Conservation (phyloP, 352 stramenopile genomes). For the Globisporangium megalacanthum region DNA sequence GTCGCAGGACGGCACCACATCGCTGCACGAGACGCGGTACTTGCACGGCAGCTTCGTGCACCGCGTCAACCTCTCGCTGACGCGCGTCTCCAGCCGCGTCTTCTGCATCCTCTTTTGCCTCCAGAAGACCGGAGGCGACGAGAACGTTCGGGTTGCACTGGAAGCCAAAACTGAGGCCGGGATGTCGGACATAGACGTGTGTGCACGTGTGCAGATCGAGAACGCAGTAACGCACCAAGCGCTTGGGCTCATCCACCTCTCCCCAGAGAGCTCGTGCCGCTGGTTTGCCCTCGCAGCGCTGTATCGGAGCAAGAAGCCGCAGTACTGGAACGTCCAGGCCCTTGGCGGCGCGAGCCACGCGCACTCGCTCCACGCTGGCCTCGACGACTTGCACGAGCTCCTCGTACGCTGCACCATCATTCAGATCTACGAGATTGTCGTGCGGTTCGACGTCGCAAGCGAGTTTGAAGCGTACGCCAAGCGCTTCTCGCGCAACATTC, state of each 20-base stretch:
- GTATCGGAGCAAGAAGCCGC: constrained; percentile 46
- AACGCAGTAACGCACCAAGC: constrained; percentile 41
- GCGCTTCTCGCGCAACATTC: constrained; percentile 51
- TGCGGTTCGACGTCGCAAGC: constrained; percentile 22
- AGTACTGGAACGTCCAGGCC: constrained; percentile 44
- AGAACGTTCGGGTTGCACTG: background rate
- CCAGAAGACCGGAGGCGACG: constrained; percentile 17
- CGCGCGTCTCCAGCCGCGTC: constrained; percentile 28
- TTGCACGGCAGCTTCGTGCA: constrained; percentile 45
- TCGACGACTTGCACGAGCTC: constrained; percentile 48
- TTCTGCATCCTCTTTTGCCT: constrained; percentile 53
- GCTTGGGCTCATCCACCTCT: constrained; percentile 41
- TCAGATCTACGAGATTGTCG: constrained; percentile 49
- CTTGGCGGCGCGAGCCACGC: constrained; percentile 33
- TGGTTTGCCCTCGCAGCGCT: constrained; percentile 49
- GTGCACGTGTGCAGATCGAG: constrained; percentile 37
- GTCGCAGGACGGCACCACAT: constrained; percentile 22
- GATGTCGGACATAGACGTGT: background rate
- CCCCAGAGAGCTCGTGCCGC: constrained; percentile 20
- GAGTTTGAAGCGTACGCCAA: constrained; percentile 39
- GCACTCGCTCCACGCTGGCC: constrained; percentile 38
- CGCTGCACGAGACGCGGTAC: constrained; percentile 39
- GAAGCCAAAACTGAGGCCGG: background rate
- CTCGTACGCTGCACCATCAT: constrained; percentile 47
- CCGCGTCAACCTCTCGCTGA: constrained; percentile 35